phyloP scores from a whole-genome alignment of 805 yeast genomes.

The Metschnikowia sp. region DNA sequence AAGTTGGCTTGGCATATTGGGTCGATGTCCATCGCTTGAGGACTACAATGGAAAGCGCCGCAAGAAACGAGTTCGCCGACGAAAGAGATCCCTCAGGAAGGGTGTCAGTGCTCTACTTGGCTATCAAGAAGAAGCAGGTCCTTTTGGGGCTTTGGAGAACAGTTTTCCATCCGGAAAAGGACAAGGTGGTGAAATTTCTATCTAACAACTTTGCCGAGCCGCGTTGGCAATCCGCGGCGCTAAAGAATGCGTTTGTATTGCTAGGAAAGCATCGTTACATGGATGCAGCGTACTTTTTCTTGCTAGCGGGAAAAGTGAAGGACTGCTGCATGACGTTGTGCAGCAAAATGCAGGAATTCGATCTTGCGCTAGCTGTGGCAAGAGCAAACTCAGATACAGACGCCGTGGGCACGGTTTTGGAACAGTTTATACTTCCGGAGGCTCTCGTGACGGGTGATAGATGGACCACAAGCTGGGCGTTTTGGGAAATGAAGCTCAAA shows the following conservation, averaged over 20 bases:
- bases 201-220: slow-evolving; percentile 68
- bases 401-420: slow-evolving; percentile 44
- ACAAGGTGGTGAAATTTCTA: slow-evolving; percentile 75
- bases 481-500: slow-evolving; percentile 52
- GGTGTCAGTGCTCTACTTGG: slow-evolving; percentile 73
- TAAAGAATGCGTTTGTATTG: slow-evolving; percentile 87
- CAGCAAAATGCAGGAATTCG: slow-evolving; percentile 61
- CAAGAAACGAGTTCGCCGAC: slow-evolving; percentile 64
- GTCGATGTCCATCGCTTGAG: slow-evolving; percentile 27
- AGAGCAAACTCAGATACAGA: slow-evolving; percentile 52
- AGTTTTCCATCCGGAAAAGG: slow-evolving; percentile 72
- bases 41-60: slow-evolving; percentile 59
- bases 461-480: slow-evolving; percentile 81
- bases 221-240: slow-evolving; percentile 86
- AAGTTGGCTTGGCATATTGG: slow-evolving; percentile 75
- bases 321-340: slow-evolving; percentile 78
- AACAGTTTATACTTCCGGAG: slow-evolving; percentile 47
- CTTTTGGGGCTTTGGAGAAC: slow-evolving; percentile 83
- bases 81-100: slow-evolving; percentile 65
- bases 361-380: slow-evolving; percentile 77
- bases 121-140: slow-evolving; percentile 72
- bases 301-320: slow-evolving; percentile 68
- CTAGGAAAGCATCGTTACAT: slow-evolving; percentile 81
- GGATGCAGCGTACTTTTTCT: slow-evolving; percentile 87
- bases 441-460: slow-evolving; percentile 65